These are phyloP conservation scores for Setaria italica DNA, from an alignment of 202 grass and related monocot species.

Conservation along the genomic window DNA sequence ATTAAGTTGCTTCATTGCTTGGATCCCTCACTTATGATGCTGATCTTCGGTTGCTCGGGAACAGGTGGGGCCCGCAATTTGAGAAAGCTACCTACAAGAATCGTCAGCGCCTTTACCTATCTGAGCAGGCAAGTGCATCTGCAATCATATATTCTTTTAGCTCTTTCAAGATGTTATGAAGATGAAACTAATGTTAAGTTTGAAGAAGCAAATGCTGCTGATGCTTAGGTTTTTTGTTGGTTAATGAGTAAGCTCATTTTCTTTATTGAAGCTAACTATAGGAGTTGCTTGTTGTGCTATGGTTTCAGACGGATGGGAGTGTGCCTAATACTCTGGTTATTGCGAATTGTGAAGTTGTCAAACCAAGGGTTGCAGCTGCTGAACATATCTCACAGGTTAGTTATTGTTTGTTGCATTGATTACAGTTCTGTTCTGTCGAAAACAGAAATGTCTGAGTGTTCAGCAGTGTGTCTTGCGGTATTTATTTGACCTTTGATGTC, in stretches of 20 bases:
- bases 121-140: slow-evolving; percentile 68
- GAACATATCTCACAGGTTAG: slow-evolving; percentile 91
- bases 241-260: background rate
- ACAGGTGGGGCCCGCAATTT: slow-evolving; percentile 87
- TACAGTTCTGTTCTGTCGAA: slow-evolving; percentile 22
- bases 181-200: slow-evolving; percentile 6
- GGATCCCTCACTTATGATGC: slow-evolving; percentile 9
- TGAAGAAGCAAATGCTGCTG: slow-evolving; percentile 1
- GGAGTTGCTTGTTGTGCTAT: slow-evolving; percentile 21
- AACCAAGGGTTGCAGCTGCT: slow-evolving; percentile 85
- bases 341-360: slow-evolving; percentile 90
- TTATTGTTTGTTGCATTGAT: slow-evolving; percentile 41
- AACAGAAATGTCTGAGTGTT: slow-evolving; percentile 21
- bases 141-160: background rate
- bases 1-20: background rate
- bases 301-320: slow-evolving; percentile 84
- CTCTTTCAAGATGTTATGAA: background rate
- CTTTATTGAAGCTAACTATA: slow-evolving; percentile 28
- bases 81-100: slow-evolving; percentile 86
- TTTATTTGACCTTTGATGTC: slow-evolving; percentile 19
- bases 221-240: slow-evolving; percentile 5
- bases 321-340: slow-evolving; percentile 93
- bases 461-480: background rate
- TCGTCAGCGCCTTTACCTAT: slow-evolving; percentile 84
- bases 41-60: slow-evolving; percentile 45